Evolutionary conservation across 192 early-diverging fungal genomes (phyloP), one percentile per base, ranked within the genome.

Genomic region (Mortierella claussenii): DNA sequence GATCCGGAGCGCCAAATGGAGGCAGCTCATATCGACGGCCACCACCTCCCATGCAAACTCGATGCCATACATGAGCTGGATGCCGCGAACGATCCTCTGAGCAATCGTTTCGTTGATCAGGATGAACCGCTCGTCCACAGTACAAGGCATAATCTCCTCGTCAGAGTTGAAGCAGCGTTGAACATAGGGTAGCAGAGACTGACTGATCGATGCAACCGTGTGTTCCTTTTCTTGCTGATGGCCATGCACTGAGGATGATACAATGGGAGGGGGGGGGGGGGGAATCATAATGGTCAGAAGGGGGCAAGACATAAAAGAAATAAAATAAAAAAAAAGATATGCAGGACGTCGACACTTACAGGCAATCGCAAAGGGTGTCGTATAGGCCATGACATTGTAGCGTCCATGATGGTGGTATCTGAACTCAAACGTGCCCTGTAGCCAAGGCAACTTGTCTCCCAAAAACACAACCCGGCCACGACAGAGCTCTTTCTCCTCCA

Each of bases 331-430:
- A 63, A 58, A 11, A 3, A 27, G 23, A 21, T 51, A 50, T 60
- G 20, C 17, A 44, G 2, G 30, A 53, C 12, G 6, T 21, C 23
- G 15, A 47, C 20, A 74, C 69, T 64, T 85, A 85, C 83, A 63
- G 4, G 79, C 71, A 58, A 98, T 93, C 75, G 93, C 92, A 80
- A 99, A 97, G 10, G 93, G 89, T 24, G 80, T 74, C 23, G 90
- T 91, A 26, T 82, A 65, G 1, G 90, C 87, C 75, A 98, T 86
- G 18, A 96, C 95, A 42, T 86, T 89, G 63, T 98, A 93, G 23
- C 88, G 89, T 21, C 91, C 91, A 70, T 95, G 91, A 50, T 94
- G 91, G 78, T 99, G 97, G 73, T 95, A 90, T 24, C 97, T 86
- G 71, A 94, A 90, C 81, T 98, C 96, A 69, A 95, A 99, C 0